phyloP scores from a whole-genome alignment of 805 yeast species.

The Danielia oregonensis region DNA sequence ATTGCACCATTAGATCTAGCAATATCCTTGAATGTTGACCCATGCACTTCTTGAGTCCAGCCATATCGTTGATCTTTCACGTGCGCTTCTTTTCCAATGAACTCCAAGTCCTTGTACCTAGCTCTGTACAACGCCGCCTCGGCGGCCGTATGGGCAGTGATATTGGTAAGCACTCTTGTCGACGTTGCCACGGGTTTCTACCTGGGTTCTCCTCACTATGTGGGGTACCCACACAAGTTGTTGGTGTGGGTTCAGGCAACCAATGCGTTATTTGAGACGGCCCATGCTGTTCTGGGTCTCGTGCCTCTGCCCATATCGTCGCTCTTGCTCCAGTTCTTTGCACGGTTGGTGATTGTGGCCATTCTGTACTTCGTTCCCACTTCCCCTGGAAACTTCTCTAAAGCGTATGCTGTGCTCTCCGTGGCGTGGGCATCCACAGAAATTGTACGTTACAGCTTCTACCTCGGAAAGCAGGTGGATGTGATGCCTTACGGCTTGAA shows the following conservation, averaged over 20 bases:
- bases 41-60: no score
- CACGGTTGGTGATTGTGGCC: conserved; percentile 27
- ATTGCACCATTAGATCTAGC: no score
- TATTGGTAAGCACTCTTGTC: conserved; percentile 10
- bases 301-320: conserved; percentile 27
- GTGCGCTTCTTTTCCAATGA: no score
- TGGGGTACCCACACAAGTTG: conserved; percentile 27
- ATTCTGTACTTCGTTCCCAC: conserved; percentile 25
- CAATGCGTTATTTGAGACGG: conserved; percentile 24
- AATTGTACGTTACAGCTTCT: conserved; percentile 26
- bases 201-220: conserved; percentile 7
- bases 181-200: conserved; percentile 9
- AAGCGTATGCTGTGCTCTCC: conserved; percentile 18
- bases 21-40: no score
- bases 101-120: conserved; percentile 8
- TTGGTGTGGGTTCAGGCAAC: conserved; percentile 22
- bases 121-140: conserved; percentile 17
- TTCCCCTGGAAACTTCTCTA: conserved; percentile 25
- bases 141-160: conserved; percentile 15
- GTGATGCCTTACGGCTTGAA: conserved; percentile 16
- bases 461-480: conserved; percentile 17
- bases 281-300: conserved; percentile 22
- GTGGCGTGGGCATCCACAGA: conserved; percentile 31
- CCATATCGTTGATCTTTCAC: no score
- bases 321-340: conserved; percentile 24